Evolutionary conservation across 2,329 filamentous ascomycete species (phyloP).

Genomic region (Dryadomyces sulphureus): DNA sequence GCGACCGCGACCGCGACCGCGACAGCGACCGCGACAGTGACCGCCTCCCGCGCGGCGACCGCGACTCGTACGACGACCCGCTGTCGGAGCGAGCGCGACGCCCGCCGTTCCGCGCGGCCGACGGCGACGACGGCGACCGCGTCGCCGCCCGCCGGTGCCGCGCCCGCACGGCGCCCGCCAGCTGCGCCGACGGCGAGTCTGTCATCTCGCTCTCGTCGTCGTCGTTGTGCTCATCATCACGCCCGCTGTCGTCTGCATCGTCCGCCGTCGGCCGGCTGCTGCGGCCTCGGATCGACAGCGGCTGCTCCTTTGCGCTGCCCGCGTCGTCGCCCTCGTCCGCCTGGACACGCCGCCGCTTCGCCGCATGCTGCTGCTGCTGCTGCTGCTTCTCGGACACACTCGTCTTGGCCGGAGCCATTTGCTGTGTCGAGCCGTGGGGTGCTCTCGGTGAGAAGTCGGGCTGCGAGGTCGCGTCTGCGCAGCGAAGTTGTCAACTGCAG

Average conservation of each 20-base stretch:
- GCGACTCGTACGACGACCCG: not conserved
- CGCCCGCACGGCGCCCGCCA: conserved; percentile 6
- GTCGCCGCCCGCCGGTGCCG: no score
- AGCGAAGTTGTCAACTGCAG: not conserved
- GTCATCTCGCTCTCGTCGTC: conserved; percentile 1
- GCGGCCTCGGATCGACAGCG: conserved; percentile 4
- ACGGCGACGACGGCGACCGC: conserved; percentile 11
- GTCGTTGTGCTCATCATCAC: not conserved
- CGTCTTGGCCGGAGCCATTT: conserved; percentile 5
- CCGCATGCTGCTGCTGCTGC: not conserved
- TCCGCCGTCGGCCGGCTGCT: not conserved
- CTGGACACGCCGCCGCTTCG: conserved; percentile 2
- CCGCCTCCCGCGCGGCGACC: not conserved
- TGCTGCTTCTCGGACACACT: not conserved
- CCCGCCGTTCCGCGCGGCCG: conserved; percentile 16
- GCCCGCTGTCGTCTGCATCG: not conserved
- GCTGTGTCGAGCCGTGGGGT: no score
- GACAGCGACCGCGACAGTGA: conserved; percentile 16
- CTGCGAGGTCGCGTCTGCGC: not conserved
- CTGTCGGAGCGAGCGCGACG: not conserved
- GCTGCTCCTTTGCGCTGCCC: not conserved
- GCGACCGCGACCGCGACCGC: conserved; percentile 17
- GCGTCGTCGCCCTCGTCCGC: not conserved
- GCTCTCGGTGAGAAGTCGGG: no score
- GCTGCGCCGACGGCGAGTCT: conserved; percentile 9